Conservation (phyloP, 176 grass and related monocot species). For the Oryza longistaminata region DNA sequence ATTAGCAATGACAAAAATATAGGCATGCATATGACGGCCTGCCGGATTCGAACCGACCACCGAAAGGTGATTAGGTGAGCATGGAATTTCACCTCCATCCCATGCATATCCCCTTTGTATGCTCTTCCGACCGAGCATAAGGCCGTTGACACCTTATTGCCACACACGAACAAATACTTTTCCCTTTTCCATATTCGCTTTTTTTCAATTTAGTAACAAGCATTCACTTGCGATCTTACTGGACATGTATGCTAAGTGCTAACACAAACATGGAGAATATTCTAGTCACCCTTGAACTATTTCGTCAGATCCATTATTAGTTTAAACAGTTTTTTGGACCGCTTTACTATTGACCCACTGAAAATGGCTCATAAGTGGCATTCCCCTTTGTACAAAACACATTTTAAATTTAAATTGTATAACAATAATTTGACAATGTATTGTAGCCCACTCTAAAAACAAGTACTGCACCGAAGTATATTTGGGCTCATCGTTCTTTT, state of each 20-base stretch:
- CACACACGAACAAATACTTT: background rate
- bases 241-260: too few relatives aligned
- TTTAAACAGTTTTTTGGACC: background rate
- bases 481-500: background rate
- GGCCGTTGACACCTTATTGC: background rate
- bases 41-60: conserved; percentile 63
- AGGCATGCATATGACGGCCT: conserved; percentile 10
- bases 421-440: background rate
- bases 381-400: background rate
- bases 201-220: background rate
- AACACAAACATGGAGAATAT: background rate
- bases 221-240: background rate
- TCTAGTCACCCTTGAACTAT: too few relatives aligned
- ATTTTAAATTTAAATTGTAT: background rate
- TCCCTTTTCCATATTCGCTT: background rate
- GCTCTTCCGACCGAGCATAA: conserved; percentile 35
- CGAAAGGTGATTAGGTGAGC: conserved; percentile 20
- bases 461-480: background rate
- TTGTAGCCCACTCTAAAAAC: too few relatives aligned
- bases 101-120: background rate
- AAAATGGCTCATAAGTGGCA: background rate
- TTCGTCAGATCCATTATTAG: background rate
- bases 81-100: background rate
- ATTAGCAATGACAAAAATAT: background rate
- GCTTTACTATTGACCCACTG: background rate